These are phyloP conservation scores for Penicillium lagena DNA, from an alignment of 495 filamentous ascomycete genomes.

Conservation along the genomic window DNA sequence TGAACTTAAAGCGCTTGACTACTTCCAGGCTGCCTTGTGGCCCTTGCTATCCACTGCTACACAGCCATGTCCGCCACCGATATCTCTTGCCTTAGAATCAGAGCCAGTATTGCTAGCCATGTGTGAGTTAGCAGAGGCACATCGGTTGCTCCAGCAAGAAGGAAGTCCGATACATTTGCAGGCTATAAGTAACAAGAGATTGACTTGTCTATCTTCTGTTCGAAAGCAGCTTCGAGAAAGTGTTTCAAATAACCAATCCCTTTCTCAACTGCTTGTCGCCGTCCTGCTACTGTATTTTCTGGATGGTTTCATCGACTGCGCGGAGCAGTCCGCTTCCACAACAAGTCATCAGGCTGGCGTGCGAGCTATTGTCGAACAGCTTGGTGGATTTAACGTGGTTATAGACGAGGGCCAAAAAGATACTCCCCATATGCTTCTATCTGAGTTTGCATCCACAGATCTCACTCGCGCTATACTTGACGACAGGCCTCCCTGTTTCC, in stretches of 20 bases:
- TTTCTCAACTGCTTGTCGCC: slow-evolving; percentile 23
- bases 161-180: not conserved
- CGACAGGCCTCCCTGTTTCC: slow-evolving; percentile 9
- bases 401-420: slow-evolving; percentile 18
- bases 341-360: slow-evolving; percentile 28
- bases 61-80: slow-evolving; percentile 25
- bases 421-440: slow-evolving; percentile 26
- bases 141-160: slow-evolving; percentile 14
- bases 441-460: slow-evolving; percentile 33
- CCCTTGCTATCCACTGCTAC: slow-evolving; percentile 9
- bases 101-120: slow-evolving; percentile 19
- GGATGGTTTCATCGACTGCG: slow-evolving; percentile 30
- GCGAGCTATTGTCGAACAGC: slow-evolving; percentile 22
- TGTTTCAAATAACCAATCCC: slow-evolving; percentile 4
- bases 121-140: slow-evolving; percentile 23
- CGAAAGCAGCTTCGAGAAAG: slow-evolving; percentile 6
- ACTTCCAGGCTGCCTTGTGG: slow-evolving; percentile 13
- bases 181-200: slow-evolving; percentile 5
- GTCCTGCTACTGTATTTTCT: slow-evolving; percentile 33
- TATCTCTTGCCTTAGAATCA: slow-evolving; percentile 14
- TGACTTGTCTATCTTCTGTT: slow-evolving; percentile 8
- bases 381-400: slow-evolving; percentile 22
- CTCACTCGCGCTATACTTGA: slow-evolving; percentile 18
- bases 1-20: slow-evolving; percentile 9
- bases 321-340: slow-evolving; percentile 24